Percentiles rank a stretch among this genome's conserved stretches.
phyloP scores from a whole-genome alignment of 139 green algal species.

The Trebouxia sp. region DNA sequence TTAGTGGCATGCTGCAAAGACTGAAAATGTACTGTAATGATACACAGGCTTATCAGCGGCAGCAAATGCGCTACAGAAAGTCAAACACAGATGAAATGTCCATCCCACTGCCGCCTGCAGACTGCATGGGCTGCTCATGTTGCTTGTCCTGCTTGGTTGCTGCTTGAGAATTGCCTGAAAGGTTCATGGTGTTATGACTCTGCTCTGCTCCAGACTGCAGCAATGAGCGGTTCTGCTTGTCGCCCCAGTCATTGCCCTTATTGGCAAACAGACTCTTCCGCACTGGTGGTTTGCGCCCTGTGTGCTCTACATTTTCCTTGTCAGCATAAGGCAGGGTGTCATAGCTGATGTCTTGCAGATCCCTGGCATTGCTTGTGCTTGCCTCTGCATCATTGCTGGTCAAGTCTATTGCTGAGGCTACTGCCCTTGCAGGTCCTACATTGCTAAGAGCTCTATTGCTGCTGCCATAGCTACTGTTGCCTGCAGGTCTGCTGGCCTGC shows the following conservation, averaged over 20 bases:
- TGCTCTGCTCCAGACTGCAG: too few species aligned
- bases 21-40: too few species aligned
- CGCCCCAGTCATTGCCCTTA: not conserved
- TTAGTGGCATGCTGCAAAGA: too few species aligned
- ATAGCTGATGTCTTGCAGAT: too few species aligned
- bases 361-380: too few species aligned
- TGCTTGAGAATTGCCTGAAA: not conserved
- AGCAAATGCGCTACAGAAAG: slow-evolving; percentile 5
- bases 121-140: not conserved
- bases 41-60: too few species aligned
- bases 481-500: not conserved
- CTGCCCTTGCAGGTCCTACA: too few species aligned
- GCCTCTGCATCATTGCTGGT: not conserved
- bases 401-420: too few species aligned
- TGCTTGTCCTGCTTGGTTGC: not conserved
- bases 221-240: not conserved
- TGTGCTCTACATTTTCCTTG: not conserved
- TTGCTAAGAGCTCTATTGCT: not conserved
- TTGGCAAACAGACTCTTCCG: slow-evolving; percentile 2
- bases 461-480: not conserved
- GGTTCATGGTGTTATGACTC: too few species aligned
- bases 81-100: slow-evolving; percentile 18
- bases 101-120: not conserved
- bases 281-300: not conserved
- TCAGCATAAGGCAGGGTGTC: not conserved